Percentiles rank a stretch among this genome's conserved stretches.
Evolutionary conservation across 1,139 yeast species (phyloP).

Genomic region (Suhomyces atakaporum): DNA sequence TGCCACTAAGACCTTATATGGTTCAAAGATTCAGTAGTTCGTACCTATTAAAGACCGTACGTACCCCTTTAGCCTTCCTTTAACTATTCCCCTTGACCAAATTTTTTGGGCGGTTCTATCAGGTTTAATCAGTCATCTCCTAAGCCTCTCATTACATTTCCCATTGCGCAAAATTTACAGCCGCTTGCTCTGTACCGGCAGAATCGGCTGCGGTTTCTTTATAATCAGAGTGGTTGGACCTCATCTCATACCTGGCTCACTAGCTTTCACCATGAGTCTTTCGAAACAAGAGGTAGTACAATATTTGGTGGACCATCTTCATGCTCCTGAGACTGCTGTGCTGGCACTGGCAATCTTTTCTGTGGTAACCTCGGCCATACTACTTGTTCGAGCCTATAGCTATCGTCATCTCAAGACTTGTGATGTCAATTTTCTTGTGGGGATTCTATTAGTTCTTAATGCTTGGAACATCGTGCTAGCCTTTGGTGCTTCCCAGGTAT

Average conservation of each 20-base stretch:
- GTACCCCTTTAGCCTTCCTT: neutral
- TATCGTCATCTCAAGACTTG: conserved; percentile 3
- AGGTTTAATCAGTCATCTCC: neutral
- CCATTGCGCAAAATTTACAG: neutral
- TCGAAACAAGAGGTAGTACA: conserved; percentile 7
- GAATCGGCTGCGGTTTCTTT: conserved; percentile 7
- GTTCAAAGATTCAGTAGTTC: too few relatives aligned
- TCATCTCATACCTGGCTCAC: neutral
- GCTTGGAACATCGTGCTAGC: conserved; percentile 17
- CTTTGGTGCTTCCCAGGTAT: conserved; percentile 2
- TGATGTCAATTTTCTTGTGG: conserved; percentile 9
- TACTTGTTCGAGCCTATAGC: conserved; percentile 5
- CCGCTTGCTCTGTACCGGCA: conserved; percentile 7
- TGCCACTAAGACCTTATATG: too few relatives aligned
- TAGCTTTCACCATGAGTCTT: conserved; percentile 4
- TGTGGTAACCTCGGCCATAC: conserved; percentile 1
- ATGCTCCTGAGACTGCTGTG: conserved; percentile 2
- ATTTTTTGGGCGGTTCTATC: too few relatives aligned
- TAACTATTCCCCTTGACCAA: too few relatives aligned
- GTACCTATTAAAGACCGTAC: too few relatives aligned
- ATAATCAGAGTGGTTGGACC: conserved; percentile 1
- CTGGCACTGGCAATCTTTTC: conserved; percentile 2
- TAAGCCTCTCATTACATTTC: neutral
- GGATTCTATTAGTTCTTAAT: conserved; percentile 10
- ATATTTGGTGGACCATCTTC: conserved; percentile 4